phyloP scores from a whole-genome alignment of 1,284 basidiomycete genomes.

The Trichosporon ovoides region DNA sequence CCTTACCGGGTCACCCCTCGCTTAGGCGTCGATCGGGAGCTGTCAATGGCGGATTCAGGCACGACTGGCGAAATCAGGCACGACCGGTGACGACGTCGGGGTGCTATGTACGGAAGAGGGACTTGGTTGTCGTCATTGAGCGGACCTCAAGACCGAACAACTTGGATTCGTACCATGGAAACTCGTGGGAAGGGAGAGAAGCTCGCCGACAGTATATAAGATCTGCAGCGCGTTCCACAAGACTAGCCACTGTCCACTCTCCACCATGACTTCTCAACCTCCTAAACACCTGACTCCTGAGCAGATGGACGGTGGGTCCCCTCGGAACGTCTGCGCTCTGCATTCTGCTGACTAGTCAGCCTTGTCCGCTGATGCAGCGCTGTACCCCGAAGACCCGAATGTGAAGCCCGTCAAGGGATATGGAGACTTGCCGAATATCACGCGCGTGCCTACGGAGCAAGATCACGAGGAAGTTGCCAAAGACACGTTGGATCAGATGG shows the following conservation, averaged over 20 bases:
- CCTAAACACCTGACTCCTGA: neutral
- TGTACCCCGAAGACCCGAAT: neutral
- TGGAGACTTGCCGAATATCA: neutral
- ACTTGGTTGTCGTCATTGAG: too few species aligned
- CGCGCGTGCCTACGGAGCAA: neutral
- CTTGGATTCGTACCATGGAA: too few species aligned
- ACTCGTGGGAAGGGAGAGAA: too few species aligned
- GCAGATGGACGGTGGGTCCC: neutral
- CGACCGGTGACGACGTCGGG: neutral
- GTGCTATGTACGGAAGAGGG: constrained; percentile 5
- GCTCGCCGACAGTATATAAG: too few species aligned
- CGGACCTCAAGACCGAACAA: too few species aligned
- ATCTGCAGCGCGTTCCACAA: constrained; percentile 6
- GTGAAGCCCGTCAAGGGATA: neutral
- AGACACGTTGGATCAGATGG: neutral
- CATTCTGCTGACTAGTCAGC: neutral
- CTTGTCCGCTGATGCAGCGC: neutral
- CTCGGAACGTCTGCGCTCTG: neutral
- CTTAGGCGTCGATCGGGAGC: too few species aligned
- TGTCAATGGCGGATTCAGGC: too few species aligned
- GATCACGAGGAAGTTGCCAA: neutral
- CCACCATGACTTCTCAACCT: neutral
- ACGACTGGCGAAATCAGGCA: too few species aligned
- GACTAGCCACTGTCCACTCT: too few species aligned
- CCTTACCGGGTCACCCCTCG: too few species aligned